A percentile compares a stretch with the other conserved stretches of the same genome.
These are phyloP conservation scores for Corymbia calophylla DNA, from an alignment of 441 rosid species.

Conservation along the genomic window DNA sequence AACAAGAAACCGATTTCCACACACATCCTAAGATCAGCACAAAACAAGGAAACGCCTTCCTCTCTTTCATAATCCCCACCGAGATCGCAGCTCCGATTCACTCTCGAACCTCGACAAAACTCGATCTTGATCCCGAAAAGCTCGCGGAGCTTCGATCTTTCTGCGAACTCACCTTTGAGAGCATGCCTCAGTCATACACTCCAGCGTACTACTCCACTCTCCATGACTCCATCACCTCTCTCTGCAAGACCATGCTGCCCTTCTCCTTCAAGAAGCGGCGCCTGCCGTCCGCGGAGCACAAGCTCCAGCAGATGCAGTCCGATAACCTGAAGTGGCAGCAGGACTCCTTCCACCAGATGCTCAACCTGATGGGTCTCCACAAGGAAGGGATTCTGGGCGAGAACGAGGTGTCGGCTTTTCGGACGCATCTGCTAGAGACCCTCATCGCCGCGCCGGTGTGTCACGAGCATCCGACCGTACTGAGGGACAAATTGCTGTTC, in stretches of 20 bases:
- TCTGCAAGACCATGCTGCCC: constrained; percentile 71
- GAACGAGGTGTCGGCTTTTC: constrained; percentile 44
- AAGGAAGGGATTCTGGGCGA: constrained; percentile 57
- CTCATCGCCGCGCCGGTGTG: constrained; percentile 46
- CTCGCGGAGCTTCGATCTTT: not conserved
- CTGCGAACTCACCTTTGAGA: not conserved
- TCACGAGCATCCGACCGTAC: constrained; percentile 37
- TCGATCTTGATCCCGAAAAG: not conserved
- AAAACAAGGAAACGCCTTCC: not conserved
- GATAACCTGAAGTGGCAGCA: constrained; percentile 84
- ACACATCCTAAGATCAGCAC: not conserved
- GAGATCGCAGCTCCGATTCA: not conserved
- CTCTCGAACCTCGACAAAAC: not conserved
- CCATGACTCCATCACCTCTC: constrained; percentile 70
- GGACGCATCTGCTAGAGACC: constrained; percentile 55
- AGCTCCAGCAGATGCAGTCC: constrained; percentile 51
- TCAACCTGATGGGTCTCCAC: constrained; percentile 59
- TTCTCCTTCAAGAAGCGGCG: constrained; percentile 58
- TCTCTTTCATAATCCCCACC: not conserved
- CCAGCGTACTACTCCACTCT: constrained; percentile 72
- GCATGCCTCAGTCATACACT: constrained; percentile 61
- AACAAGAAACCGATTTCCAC: not conserved
- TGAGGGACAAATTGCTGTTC: constrained; percentile 62
- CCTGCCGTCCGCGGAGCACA: constrained; percentile 40
- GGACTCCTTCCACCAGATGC: constrained; percentile 67